Evolutionary conservation across 768 basidiomycete species (phyloP).

Genomic region (Termitomyces sp.): DNA sequence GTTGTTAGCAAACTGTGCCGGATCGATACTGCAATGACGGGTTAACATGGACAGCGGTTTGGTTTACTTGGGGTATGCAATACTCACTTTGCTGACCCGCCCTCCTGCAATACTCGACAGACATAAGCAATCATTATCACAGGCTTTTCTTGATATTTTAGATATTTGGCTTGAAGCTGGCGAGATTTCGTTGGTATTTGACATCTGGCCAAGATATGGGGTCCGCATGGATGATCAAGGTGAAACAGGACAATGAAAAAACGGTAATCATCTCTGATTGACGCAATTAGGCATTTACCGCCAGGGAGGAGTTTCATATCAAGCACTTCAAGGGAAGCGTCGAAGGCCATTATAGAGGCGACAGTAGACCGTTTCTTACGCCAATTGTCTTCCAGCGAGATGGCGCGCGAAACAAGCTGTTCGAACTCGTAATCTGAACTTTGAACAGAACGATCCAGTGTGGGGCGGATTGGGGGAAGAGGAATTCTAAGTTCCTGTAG

Average conservation of each 20-base stretch:
- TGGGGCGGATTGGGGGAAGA: constrained; percentile 57
- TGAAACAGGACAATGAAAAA: constrained; percentile 50
- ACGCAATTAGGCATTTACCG: constrained; percentile 63
- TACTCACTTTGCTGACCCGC: constrained; percentile 12
- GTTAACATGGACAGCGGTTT: constrained; percentile 4
- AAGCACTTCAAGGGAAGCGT: constrained; percentile 32
- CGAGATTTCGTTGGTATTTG: constrained; percentile 47
- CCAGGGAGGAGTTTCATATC: constrained; percentile 60
- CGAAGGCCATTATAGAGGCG: constrained; percentile 19
- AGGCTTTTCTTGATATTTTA: constrained; percentile 33
- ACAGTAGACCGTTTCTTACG: constrained; percentile 32
- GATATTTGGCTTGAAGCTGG: constrained; percentile 55
- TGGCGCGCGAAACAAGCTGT: constrained; percentile 52
- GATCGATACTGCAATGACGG: constrained; percentile 21
- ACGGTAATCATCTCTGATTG: constrained; percentile 42
- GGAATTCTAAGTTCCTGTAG: constrained; percentile 45
- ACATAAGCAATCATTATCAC: constrained; percentile 54
- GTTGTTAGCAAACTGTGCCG: constrained; percentile 29
- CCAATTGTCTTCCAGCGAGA: constrained; percentile 61
- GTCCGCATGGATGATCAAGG: constrained; percentile 50
- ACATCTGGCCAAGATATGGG: constrained; percentile 43
- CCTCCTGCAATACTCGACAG: not conserved
- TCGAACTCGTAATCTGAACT: constrained; percentile 43
- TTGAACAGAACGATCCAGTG: constrained; percentile 33
- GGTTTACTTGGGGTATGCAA: not conserved